Conservation (phyloP, 2,329 filamentous ascomycete genomes). For the Dothideomycetes sp. region DNA sequence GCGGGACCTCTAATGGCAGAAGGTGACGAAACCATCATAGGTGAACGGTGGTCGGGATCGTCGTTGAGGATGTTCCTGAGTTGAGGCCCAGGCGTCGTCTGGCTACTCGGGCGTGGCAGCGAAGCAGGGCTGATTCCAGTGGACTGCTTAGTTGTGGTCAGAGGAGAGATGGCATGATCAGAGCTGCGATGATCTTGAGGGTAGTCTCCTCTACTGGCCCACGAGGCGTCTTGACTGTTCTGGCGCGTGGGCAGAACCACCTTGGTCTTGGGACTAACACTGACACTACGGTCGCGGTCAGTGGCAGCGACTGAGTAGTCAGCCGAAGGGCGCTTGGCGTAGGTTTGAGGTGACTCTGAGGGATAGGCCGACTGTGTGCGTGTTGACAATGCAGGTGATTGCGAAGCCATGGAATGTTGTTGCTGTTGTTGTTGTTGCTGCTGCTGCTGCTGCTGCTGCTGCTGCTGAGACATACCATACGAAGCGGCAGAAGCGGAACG, state of each 20-base stretch:
- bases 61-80: constrained; percentile 11
- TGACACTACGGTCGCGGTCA: constrained; percentile 61
- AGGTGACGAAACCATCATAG: constrained; percentile 7
- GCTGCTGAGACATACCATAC: constrained; percentile 15
- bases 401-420: constrained; percentile 16
- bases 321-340: constrained; percentile 17
- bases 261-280: constrained; percentile 67
- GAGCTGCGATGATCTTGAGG: constrained; percentile 9
- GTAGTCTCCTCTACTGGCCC: not conserved
- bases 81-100: constrained; percentile 1
- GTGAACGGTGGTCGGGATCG: constrained; percentile 1
- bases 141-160: constrained; percentile 8
- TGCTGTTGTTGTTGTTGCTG: constrained; percentile 1
- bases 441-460: not conserved
- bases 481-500: constrained; percentile 26
- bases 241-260: constrained; percentile 21
- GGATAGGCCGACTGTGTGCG: constrained; percentile 25
- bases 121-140: constrained; percentile 6
- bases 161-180: constrained; percentile 8
- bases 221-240: constrained; percentile 18
- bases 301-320: constrained; percentile 31
- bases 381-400: constrained; percentile 22
- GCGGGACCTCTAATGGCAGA: not conserved
- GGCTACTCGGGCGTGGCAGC: constrained; percentile 5
- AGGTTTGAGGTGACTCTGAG: constrained; percentile 29